Evolutionary conservation across 768 basidiomycete genomes (phyloP).

Genomic region (Boletales sp.): DNA sequence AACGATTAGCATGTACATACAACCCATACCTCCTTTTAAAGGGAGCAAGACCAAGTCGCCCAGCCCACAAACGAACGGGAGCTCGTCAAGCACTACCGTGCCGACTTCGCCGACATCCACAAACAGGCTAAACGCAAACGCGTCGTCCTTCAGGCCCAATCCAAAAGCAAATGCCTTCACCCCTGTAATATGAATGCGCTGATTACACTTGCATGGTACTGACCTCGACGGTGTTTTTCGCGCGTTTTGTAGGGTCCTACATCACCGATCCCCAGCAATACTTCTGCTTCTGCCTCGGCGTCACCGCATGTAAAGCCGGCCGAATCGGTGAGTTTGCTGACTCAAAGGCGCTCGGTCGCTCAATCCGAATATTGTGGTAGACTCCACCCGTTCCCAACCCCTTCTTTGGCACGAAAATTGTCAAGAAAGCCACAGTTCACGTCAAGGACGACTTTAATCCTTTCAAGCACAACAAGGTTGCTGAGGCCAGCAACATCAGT

Average conservation of each 20-base stretch:
- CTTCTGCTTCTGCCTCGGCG: conserved; percentile 44
- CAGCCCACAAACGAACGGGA: conserved; percentile 28
- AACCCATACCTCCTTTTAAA: conserved; percentile 88
- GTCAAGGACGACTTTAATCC: conserved; percentile 98
- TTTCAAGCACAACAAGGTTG: conserved; percentile 83
- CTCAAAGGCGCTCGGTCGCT: conserved; percentile 1
- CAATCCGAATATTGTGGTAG: conserved; percentile 20
- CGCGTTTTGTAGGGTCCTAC: conserved; percentile 39
- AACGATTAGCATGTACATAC: conserved; percentile 72
- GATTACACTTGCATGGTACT: conserved; percentile 10
- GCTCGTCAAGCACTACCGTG: conserved; percentile 32
- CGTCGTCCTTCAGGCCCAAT: conserved; percentile 88
- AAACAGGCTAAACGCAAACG: conserved; percentile 80
- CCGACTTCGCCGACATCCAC: conserved; percentile 53
- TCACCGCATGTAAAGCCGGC: conserved; percentile 61
- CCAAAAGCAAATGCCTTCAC: conserved; percentile 75
- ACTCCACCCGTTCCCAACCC: conserved; percentile 63
- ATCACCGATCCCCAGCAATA: conserved; percentile 42
- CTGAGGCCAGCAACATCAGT: conserved; percentile 72
- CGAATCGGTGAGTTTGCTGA: conserved; percentile 43
- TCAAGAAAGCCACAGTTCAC: conserved; percentile 77
- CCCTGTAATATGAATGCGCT: conserved; percentile 43
- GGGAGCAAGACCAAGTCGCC: conserved; percentile 46
- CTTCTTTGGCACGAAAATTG: conserved; percentile 81
- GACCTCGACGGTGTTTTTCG: conserved; percentile 11